Conservation (phyloP, 2,329 filamentous ascomycete genomes). For the Polytolypa hystricis region DNA sequence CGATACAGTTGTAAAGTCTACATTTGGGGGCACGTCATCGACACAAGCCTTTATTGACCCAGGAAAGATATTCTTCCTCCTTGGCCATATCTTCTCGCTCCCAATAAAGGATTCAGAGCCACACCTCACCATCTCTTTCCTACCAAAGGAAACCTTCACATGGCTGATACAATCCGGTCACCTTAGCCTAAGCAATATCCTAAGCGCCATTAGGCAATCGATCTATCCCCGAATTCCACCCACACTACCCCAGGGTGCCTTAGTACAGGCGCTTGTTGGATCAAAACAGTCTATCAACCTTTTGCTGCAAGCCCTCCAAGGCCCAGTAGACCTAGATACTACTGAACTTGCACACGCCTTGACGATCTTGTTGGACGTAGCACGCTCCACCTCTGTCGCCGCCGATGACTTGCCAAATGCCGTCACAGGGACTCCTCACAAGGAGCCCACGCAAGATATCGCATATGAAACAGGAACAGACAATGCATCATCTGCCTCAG, state of each 20-base stretch:
- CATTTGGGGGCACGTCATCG: constrained; percentile 3
- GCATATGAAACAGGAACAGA: constrained; percentile 11
- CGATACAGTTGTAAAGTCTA: constrained; percentile 22
- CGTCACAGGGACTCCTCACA: constrained; percentile 18
- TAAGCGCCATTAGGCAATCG: constrained; percentile 27
- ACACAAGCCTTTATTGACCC: constrained; percentile 22
- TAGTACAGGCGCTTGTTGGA: constrained; percentile 29
- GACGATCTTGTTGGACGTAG: constrained; percentile 29
- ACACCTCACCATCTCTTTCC: constrained; percentile 23
- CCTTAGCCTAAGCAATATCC: constrained; percentile 28
- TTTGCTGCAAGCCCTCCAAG: constrained; percentile 27
- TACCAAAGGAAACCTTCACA: constrained; percentile 27
- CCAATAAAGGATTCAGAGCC: constrained; percentile 15
- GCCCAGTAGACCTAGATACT: constrained; percentile 24
- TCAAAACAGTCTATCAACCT: constrained; percentile 28
- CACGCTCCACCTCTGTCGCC: constrained; percentile 23
- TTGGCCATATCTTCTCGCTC: constrained; percentile 29
- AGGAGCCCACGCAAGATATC: constrained; percentile 6
- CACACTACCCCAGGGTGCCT: constrained; percentile 27
- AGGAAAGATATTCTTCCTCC: constrained; percentile 26
- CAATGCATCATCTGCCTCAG: background rate
- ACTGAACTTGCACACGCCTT: constrained; percentile 31
- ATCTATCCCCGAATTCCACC: constrained; percentile 26
- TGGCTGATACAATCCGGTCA: constrained; percentile 33
- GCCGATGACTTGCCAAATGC: constrained; percentile 24